Base-by-base conservation (phyloP, 2,329 filamentous ascomycete species). In the Daldinia eschscholtzii region DNA sequence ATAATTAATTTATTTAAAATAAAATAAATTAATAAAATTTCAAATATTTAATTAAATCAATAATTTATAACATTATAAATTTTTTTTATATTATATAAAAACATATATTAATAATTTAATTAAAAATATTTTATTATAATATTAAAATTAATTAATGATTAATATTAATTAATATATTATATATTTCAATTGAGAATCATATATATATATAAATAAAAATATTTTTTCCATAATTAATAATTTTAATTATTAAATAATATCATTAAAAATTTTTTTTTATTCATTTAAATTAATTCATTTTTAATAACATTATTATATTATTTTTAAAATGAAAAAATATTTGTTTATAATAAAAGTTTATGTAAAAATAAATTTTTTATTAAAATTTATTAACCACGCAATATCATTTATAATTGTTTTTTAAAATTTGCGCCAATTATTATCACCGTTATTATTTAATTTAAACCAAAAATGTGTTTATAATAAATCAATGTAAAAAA, bases 51-150 rank as follows among this genome's bases (percentile, higher is more conserved):
- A 42, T 20, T 20, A 42, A 42, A 20, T 20, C 9, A 20, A 20
- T 20, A 42, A 42, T 42, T 42, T 20, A 42, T 42, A 42, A 42
- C 9, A 42, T 42, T 42, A 20, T 7, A 7, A 42, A 42, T n/a
- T 20, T 1, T 42, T 42, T 20, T 42, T 20, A 42, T 15, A 9
- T 42, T 42, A 42, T 20, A 20, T 42, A 20, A 20, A 42, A 20
- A 42, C 20, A 42, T 42, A 7, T 20, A 42, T 42, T 42, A 42
- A 20, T 20, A 42, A 20, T 50, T 50, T 50, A 50, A 50, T 50
- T 13, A 37, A 37, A 37, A 37, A 37, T 9, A 37, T 37, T 37
- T 37, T 37, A 12, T 44, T 44, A 18, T 23, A 44, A 44, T 44
- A 44, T 50, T 50, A 26, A 50, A 50, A 26, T 26, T 50, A 26